phyloP scores from a whole-genome alignment of 768 basidiomycete species.

The Tricholoma furcatifolium region DNA sequence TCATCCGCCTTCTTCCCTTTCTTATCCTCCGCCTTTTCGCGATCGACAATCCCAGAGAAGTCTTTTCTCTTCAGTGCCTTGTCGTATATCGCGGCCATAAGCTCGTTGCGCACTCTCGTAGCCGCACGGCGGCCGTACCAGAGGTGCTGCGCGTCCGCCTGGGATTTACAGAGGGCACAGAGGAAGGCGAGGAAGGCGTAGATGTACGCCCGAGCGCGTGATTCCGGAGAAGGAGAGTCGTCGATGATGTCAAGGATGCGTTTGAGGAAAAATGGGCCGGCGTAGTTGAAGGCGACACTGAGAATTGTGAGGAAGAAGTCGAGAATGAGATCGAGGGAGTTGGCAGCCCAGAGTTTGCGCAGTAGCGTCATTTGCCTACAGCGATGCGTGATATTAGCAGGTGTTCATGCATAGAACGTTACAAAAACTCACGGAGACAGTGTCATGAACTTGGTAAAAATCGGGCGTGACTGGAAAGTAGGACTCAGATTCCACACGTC shows the following conservation, averaged over 20 bases:
- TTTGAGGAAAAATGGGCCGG: slow-evolving; percentile 83
- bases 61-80: slow-evolving; percentile 85
- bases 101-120: slow-evolving; percentile 70
- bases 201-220: slow-evolving; percentile 41
- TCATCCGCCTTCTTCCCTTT: slow-evolving; percentile 24
- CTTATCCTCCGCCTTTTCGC: slow-evolving; percentile 36
- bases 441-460: slow-evolving; percentile 53
- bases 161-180: slow-evolving; percentile 56
- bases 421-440: slow-evolving; percentile 24
- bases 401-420: neutral
- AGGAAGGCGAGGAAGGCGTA: slow-evolving; percentile 77
- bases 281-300: slow-evolving; percentile 75
- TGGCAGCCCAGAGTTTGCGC: slow-evolving; percentile 41
- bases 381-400: neutral
- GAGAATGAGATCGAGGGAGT: slow-evolving; percentile 47
- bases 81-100: slow-evolving; percentile 87
- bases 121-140: slow-evolving; percentile 78
- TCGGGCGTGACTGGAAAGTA: slow-evolving; percentile 60
- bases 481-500: slow-evolving; percentile 76
- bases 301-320: slow-evolving; percentile 69
- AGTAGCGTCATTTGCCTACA: slow-evolving; percentile 38
- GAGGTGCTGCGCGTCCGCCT: slow-evolving; percentile 72
- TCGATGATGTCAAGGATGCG: slow-evolving; percentile 60
- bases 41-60: slow-evolving; percentile 72
- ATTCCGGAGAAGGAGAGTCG: slow-evolving; percentile 30